Evolutionary conservation across 805 yeast species (phyloP).

Genomic region (Candida germanica): DNA sequence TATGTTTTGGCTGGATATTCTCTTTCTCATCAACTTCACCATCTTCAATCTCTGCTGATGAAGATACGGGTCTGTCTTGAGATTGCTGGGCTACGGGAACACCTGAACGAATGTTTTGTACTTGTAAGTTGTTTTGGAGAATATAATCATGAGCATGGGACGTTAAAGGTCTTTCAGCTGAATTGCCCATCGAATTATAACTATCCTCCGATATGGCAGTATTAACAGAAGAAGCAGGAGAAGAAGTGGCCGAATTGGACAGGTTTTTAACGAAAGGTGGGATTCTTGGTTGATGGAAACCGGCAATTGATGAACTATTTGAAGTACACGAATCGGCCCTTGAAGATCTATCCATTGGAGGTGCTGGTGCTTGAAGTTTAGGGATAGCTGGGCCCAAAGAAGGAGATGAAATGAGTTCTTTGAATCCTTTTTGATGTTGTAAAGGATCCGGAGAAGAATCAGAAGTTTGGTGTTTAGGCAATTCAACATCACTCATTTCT

Average conservation of each 20-base stretch:
- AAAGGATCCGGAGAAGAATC: conserved; percentile 5
- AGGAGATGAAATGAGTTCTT: conserved; percentile 6
- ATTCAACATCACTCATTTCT: conserved; percentile 6
- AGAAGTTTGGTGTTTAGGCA: neutral
- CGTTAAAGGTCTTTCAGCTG: conserved; percentile 1
- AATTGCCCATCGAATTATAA: neutral
- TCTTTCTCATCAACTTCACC: conserved; percentile 4
- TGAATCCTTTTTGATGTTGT: neutral
- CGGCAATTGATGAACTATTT: conserved; percentile 10
- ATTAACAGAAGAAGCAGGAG: conserved; percentile 13
- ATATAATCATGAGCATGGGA: conserved; percentile 3
- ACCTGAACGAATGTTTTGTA: conserved; percentile 12
- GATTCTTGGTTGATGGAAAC: conserved; percentile 11
- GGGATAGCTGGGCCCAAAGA: neutral
- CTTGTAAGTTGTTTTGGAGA: conserved; percentile 6
- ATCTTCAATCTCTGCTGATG: conserved; percentile 18
- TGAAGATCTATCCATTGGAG: neutral
- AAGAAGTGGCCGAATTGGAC: conserved; percentile 7
- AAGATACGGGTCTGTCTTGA: conserved; percentile 20
- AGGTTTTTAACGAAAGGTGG: conserved; percentile 10
- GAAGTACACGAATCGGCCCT: conserved; percentile 7
- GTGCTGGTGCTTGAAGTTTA: neutral
- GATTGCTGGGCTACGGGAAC: conserved; percentile 5
- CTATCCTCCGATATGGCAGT: conserved; percentile 13
- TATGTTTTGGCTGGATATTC: neutral